Evolutionary conservation across 2,329 filamentous ascomycete species (phyloP).

Genomic region (Aspergillus neotritici): DNA sequence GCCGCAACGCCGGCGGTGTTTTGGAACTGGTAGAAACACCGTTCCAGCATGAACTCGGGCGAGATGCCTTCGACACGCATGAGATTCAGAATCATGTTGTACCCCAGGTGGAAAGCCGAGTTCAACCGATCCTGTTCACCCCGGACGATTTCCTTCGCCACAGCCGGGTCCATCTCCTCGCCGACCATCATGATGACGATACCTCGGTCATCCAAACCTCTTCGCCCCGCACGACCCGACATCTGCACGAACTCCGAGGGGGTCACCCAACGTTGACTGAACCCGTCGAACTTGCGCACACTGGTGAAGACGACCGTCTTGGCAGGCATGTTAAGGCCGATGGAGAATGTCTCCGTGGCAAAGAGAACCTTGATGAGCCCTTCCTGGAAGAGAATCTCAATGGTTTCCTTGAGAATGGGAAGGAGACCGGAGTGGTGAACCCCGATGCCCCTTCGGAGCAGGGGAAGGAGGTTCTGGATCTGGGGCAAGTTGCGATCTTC

Average conservation of each 20-base stretch:
- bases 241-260: slow-evolving; percentile 98
- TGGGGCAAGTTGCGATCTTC: slow-evolving; percentile 85
- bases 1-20: slow-evolving; percentile 81
- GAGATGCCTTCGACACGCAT: slow-evolving; percentile 98
- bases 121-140: slow-evolving; percentile 96
- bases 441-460: slow-evolving; percentile 86
- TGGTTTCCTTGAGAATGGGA: slow-evolving; percentile 95
- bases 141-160: slow-evolving; percentile 92
- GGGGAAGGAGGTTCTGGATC: slow-evolving; percentile 81
- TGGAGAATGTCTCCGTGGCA: slow-evolving; percentile 97
- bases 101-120: slow-evolving; percentile 94
- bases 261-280: slow-evolving; percentile 72
- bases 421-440: slow-evolving; percentile 95
- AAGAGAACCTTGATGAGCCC: slow-evolving; percentile 96
- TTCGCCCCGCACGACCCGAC: slow-evolving; percentile 92
- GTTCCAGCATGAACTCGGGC: slow-evolving; percentile 97
- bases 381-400: slow-evolving; percentile 98
- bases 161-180: slow-evolving; percentile 87
- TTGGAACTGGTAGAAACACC: slow-evolving; percentile 97
- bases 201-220: slow-evolving; percentile 94
- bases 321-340: slow-evolving; percentile 97
- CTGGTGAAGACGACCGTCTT: slow-evolving; percentile 99
- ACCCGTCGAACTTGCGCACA: slow-evolving; percentile 90
- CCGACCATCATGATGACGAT: slow-evolving; percentile 99
- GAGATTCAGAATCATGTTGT: slow-evolving; percentile 98